phyloP scores from a whole-genome alignment of 208 protist species.

The Trypanosoma avium region DNA sequence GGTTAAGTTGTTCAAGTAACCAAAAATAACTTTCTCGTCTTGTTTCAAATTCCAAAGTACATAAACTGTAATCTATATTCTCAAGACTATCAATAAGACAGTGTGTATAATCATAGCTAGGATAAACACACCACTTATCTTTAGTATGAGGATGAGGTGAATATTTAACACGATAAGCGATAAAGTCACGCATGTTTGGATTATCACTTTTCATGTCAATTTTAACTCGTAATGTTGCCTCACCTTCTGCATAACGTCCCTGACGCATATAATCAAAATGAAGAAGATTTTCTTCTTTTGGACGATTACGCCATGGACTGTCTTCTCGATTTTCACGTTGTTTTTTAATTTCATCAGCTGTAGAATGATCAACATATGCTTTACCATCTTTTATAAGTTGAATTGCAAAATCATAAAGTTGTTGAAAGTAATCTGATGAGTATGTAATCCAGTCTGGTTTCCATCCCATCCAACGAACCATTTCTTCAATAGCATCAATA shows the following conservation, averaged over 20 bases:
- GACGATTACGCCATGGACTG: conserved; percentile 89
- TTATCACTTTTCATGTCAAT: conserved; percentile 97
- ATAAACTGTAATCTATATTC: conserved; percentile 99
- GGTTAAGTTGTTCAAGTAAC: conserved; percentile 87
- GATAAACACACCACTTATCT: conserved; percentile 99
- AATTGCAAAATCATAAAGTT: conserved; percentile 97
- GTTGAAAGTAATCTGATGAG: conserved; percentile 99
- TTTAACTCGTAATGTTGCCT: conserved; percentile 98
- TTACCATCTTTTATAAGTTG: conserved; percentile 97
- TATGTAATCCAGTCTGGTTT: conserved; percentile 94
- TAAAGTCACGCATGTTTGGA: conserved; percentile 98
- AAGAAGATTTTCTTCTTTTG: conserved; percentile 90
- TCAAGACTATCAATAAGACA: conserved; percentile 99
- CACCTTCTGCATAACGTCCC: conserved; percentile 96
- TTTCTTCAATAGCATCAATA: conserved; percentile 96
- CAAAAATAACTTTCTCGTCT: conserved; percentile 97
- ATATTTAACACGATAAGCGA: conserved; percentile 99
- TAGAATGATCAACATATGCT: conserved; percentile 98
- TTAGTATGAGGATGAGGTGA: conserved; percentile 92
- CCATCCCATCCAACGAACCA: conserved; percentile 93
- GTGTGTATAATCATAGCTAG: conserved; percentile 99
- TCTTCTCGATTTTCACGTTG: conserved; percentile 83
- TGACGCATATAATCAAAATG: conserved; percentile 94
- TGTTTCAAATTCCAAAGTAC: conserved; percentile 99
- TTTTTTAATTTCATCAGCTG: conserved; percentile 93